Base-by-base conservation (phyloP, 306 rosid genomes). In the Rosa persica region DNA sequence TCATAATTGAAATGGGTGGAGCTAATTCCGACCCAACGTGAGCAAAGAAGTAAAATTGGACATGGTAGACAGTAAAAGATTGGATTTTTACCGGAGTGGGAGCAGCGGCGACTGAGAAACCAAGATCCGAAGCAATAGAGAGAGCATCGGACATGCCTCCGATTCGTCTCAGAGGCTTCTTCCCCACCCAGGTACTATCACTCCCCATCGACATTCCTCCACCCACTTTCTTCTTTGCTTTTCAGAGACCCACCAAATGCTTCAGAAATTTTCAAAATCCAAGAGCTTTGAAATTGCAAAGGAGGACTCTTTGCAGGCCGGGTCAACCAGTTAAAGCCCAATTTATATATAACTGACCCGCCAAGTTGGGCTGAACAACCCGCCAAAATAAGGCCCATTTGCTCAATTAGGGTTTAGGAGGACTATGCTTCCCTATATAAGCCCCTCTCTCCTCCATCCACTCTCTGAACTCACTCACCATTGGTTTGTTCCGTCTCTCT, bases 101-200 rank as follows among this genome's bases (percentile, higher is more conserved):
- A 43, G 88, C 85, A 76, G 92, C 71, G 22, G 92, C 81, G 67
- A 92, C 87, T 40, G 93, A 83, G 88, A 83, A 94, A 43, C 98
- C 97, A 6, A 94, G 98, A 86, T 92, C 97, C 11, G 93, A 86
- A 15, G 98, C 98, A 40, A 94, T 88, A 25, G 97, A 89, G 66
- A 92, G 93, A 44, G 97, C 97, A 76, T 89, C 93, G 0, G 95
- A 83, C 98, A 94, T 94, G 65, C 97, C 97, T 61, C 97, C 97
- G 39, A 88, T 86, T 70, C 95, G 95, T 73, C 93, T 92, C 70
- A 88, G 77, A 44, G 97, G 97, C 83, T 92, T 94, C 89, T 87
- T 90, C 67, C 98, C 97, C 16, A 92, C 97, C 97, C 95, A 90
- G 67, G 87, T 83, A 2, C 87, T 83, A 71, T 92, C 97, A 23